Evolutionary conservation across 495 filamentous ascomycete genomes (phyloP).

Genomic region (Corynascus novoguineensis): DNA sequence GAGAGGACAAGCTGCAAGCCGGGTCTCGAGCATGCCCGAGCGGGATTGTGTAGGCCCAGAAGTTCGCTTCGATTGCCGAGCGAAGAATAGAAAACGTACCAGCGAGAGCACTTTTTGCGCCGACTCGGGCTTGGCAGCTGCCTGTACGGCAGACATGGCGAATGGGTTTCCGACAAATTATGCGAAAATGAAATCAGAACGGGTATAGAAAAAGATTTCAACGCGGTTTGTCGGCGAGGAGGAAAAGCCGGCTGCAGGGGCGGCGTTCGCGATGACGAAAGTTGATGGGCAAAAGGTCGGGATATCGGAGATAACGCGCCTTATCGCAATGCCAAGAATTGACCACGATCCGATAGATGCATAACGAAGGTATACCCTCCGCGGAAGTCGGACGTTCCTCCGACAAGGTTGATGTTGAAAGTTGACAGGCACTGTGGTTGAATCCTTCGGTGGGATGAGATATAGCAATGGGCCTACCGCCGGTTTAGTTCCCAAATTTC

Average conservation of each 20-base stretch:
- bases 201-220: background rate
- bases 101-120: conserved; percentile 67
- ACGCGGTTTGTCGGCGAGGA: background rate
- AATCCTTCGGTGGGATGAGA: too few relatives aligned
- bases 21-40: too few relatives aligned
- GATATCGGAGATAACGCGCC: background rate
- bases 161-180: too few relatives aligned
- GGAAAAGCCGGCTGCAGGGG: background rate
- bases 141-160: conserved; percentile 44
- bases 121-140: conserved; percentile 52
- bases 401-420: too few relatives aligned
- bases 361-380: background rate
- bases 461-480: too few relatives aligned
- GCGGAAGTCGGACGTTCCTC: too few relatives aligned
- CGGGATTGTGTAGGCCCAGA: background rate
- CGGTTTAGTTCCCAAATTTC: too few relatives aligned
- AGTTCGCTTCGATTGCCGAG: too few relatives aligned
- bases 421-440: too few relatives aligned
- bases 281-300: background rate
- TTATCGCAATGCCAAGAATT: conserved; percentile 2
- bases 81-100: conserved; percentile 42
- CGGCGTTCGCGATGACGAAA: conserved; percentile 10
- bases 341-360: background rate
- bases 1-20: too few relatives aligned
- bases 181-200: background rate